Base-by-base conservation (phyloP, 2,329 filamentous ascomycete species). In the Sclerotiophoma versabilis region DNA sequence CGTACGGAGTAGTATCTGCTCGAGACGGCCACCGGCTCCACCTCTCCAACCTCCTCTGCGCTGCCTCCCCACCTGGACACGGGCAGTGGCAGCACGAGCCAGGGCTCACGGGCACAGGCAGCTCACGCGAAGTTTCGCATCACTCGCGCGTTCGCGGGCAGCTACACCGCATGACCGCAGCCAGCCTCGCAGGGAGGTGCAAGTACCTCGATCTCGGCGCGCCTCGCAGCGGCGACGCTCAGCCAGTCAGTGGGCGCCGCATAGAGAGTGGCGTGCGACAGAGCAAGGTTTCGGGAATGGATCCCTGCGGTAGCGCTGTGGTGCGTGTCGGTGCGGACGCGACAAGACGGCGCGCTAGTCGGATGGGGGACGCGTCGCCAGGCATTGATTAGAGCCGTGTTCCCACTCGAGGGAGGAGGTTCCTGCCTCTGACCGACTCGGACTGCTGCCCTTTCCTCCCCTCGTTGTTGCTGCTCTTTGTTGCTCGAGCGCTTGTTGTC, bases 231-330 rank as follows among this genome's bases (percentile, higher is more conserved):
- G 30, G 9, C 30, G n/a, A 23, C 37, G 23, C 19, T 7, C 10
- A 39, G 51, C 51, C 51, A 54, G 38, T 54, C 15, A 38, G 8
- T 22, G 4, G 2, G 30, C 9, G 4, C 23, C 26, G 44, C 38
- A 32, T 49, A 48, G 17, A 54, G 44, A n/a, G 51, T 48, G 51
- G 51, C 44, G 38, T 54, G 29, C 38, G 27, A 39, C 44, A 44
- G 29, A 49, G 33, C 34, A 47, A 38, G 38, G 38, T 49, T 54
- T 44, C 26, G 51, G 44, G 36, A 41, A 25, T 15, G 34, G 34
- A 34, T 41, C 41, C 49, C 49, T 52, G 42, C 38, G 38, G 7
- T 25, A 26, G 45, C 14, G 43, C 23, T 11, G 17, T 36, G 27
- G 15, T 48, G 34, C 45, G 44, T 41, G 38, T 37, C 12, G 19